A percentile compares a stretch with the other conserved stretches of the same genome.
phyloP scores from a whole-genome alignment of 495 filamentous ascomycete species.

The Aspergillus leporis region DNA sequence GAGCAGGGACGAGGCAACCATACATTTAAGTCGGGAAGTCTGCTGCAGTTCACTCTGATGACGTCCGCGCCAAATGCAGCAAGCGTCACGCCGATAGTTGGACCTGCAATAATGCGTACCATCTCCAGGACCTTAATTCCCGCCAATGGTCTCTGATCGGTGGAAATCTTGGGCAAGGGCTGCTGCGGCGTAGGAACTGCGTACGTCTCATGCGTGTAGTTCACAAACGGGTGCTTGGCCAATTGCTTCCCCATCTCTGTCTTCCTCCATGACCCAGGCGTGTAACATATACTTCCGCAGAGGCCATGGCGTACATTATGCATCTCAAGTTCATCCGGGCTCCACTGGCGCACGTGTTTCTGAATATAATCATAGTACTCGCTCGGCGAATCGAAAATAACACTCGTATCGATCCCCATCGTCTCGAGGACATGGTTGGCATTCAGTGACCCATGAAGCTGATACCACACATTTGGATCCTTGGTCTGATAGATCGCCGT shows the following conservation, averaged over 20 bases:
- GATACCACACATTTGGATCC: conserved; percentile 29
- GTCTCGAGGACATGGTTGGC: conserved; percentile 21
- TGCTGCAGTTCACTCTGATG: conserved; percentile 57
- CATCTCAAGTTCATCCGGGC: conserved; percentile 37
- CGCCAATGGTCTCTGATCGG: conserved; percentile 45
- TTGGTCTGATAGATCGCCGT: conserved; percentile 34
- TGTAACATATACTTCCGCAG: conserved; percentile 37
- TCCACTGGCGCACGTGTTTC: conserved; percentile 27
- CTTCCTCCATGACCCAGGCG: conserved; percentile 32
- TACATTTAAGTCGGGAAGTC: conserved; percentile 48
- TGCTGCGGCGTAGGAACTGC: conserved; percentile 21
- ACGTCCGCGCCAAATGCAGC: conserved; percentile 64
- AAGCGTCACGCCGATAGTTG: conserved; percentile 51
- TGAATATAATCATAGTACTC: conserved; percentile 28
- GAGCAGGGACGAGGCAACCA: not conserved
- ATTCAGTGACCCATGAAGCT: conserved; percentile 35
- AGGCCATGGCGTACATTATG: conserved; percentile 30
- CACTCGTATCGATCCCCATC: conserved; percentile 28
- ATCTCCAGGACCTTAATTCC: conserved; percentile 62
- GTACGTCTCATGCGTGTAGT: conserved; percentile 24
- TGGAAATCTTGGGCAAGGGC: conserved; percentile 9
- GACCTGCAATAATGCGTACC: conserved; percentile 62
- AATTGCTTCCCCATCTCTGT: conserved; percentile 32
- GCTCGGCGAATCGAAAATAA: conserved; percentile 9
- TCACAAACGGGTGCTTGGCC: conserved; percentile 24